These are phyloP conservation scores for Plenodomus biglobosus DNA, from an alignment of 2,329 filamentous ascomycete genomes.

Conservation along the genomic window DNA sequence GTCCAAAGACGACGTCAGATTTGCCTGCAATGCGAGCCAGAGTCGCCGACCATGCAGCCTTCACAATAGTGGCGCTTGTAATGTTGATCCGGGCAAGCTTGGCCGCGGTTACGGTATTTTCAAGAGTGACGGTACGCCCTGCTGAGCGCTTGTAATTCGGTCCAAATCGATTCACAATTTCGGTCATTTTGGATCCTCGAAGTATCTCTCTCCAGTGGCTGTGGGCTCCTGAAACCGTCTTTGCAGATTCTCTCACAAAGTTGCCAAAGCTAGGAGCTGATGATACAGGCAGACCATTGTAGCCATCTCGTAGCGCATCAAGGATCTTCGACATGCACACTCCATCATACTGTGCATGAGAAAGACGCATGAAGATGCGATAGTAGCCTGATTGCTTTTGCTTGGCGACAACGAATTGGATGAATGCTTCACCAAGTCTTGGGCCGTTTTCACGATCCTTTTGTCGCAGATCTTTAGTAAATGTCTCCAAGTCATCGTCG, in stretches of 20 bases:
- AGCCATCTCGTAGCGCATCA: constrained; percentile 30
- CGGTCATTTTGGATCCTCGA: constrained; percentile 38
- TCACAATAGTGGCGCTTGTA: constrained; percentile 48
- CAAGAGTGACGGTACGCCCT: constrained; percentile 33
- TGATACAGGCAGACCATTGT: constrained; percentile 37
- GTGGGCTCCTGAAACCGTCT: constrained; percentile 31
- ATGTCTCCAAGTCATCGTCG: constrained; percentile 32
- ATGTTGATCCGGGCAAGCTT: constrained; percentile 34
- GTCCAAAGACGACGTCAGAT: constrained; percentile 48
- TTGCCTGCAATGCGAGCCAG: constrained; percentile 43
- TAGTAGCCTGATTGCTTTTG: constrained; percentile 33
- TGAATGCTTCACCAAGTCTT: constrained; percentile 34
- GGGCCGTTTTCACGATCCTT: constrained; percentile 35
- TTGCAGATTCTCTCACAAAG: constrained; percentile 34
- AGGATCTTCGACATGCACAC: constrained; percentile 37
- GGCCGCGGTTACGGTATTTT: constrained; percentile 24
- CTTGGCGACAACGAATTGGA: constrained; percentile 36
- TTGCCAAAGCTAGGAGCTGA: constrained; percentile 36
- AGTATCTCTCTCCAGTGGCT: constrained; percentile 38
- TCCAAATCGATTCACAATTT: constrained; percentile 36
- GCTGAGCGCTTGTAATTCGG: constrained; percentile 38
- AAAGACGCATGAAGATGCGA: constrained; percentile 38
- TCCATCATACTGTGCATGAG: constrained; percentile 42
- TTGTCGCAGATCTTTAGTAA: constrained; percentile 31
- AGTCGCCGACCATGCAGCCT: constrained; percentile 51